Percentiles rank a stretch among this genome's conserved stretches.
Evolutionary conservation across 2,329 filamentous ascomycete species (phyloP).

Genomic region (Kalmusia sp.): DNA sequence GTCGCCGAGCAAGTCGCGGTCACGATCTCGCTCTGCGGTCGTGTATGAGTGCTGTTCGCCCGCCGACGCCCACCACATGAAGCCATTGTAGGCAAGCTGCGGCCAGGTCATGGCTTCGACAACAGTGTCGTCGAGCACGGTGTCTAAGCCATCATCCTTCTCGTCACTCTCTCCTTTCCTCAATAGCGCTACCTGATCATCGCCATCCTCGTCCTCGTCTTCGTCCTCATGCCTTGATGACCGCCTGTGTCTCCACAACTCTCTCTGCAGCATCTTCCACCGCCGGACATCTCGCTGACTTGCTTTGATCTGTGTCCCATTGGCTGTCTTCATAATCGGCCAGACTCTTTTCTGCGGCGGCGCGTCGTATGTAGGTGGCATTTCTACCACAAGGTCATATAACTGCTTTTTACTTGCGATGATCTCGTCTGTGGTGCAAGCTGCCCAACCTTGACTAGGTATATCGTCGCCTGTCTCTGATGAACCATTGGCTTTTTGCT

Average conservation of each 20-base stretch:
- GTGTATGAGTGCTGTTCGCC: conserved; percentile 71
- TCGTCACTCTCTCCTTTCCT: conserved; percentile 29
- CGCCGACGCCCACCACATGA: conserved; percentile 90
- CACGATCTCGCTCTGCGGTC: conserved; percentile 61
- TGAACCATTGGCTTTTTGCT: conserved; percentile 40
- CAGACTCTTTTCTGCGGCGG: conserved; percentile 66
- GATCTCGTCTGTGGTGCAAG: conserved; percentile 95
- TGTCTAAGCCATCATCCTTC: conserved; percentile 45
- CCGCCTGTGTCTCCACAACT: conserved; percentile 40
- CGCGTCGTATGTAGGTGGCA: conserved; percentile 70
- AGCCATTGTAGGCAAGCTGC: conserved; percentile 78
- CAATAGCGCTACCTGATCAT: conserved; percentile 29
- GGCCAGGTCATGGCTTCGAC: conserved; percentile 69
- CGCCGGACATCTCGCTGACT: conserved; percentile 89
- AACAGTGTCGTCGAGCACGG: conserved; percentile 46
- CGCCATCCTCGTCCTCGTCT: conserved; percentile 32
- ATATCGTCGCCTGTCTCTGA: conserved; percentile 51
- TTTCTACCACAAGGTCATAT: conserved; percentile 87
- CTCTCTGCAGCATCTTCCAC: conserved; percentile 54
- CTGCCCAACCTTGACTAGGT: conserved; percentile 76
- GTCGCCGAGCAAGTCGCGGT: conserved; percentile 53
- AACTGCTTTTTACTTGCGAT: conserved; percentile 83
- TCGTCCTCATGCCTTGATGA: conserved; percentile 28
- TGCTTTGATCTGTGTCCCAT: conserved; percentile 74
- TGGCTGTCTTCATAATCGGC: conserved; percentile 74